Percentiles rank a stretch among this genome's conserved stretches.
phyloP scores from a whole-genome alignment of 2,329 filamentous ascomycete species.

The Claviceps sorghi region DNA sequence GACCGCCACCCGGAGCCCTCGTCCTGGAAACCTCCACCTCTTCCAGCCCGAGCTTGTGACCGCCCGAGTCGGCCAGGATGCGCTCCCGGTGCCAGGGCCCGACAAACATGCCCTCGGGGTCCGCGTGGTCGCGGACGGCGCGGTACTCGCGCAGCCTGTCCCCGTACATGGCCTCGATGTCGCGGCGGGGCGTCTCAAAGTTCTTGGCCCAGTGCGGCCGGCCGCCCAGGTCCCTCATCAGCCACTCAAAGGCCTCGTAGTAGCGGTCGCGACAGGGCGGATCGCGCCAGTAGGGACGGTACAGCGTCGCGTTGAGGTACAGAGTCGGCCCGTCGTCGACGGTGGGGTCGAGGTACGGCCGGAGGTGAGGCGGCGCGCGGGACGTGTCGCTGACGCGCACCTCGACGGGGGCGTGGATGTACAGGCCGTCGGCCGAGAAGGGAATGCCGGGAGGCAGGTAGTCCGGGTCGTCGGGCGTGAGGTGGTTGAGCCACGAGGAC shows the following conservation, averaged over 20 bases:
- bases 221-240: conserved; percentile 75
- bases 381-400: conserved; percentile 70
- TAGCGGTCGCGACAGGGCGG: conserved; percentile 64
- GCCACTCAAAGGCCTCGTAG: conserved; percentile 79
- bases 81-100: conserved; percentile 77
- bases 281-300: conserved; percentile 65
- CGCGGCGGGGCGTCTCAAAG: conserved; percentile 46
- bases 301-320: conserved; percentile 82
- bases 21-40: conserved; percentile 20
- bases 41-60: conserved; percentile 20
- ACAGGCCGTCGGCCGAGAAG: conserved; percentile 63
- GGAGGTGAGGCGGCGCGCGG: conserved; percentile 16
- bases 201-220: conserved; percentile 91
- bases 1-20: conserved; percentile 12
- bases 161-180: conserved; percentile 56
- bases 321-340: conserved; percentile 54
- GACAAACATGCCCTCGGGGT: conserved; percentile 75
- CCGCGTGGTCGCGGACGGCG: conserved; percentile 51
- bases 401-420: conserved; percentile 81
- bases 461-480: conserved; percentile 45
- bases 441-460: conserved; percentile 58
- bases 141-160: conserved; percentile 52
- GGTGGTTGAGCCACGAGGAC: conserved; percentile 65
- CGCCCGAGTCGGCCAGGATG: conserved; percentile 29
- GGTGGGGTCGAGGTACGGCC: conserved; percentile 55